Conservation (phyloP, 805 yeast species). For the Candida yuanshanica region DNA sequence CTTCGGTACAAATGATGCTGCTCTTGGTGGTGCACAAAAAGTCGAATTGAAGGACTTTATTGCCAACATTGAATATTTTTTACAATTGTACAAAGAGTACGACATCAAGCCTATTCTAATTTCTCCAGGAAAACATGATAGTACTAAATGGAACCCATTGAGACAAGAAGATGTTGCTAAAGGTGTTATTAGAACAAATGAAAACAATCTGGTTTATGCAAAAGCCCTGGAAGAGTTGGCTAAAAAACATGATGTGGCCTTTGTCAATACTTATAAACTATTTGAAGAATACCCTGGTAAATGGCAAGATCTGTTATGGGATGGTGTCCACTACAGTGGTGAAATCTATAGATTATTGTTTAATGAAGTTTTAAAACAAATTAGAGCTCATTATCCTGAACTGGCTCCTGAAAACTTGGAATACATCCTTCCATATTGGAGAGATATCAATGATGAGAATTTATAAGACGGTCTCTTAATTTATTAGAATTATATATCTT, state of each 20-base stretch:
- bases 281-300: slow-evolving; percentile 34
- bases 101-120: slow-evolving; percentile 51
- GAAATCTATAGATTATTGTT: slow-evolving; percentile 46
- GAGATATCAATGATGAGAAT: slow-evolving; percentile 24
- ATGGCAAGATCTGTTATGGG: slow-evolving; percentile 38
- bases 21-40: slow-evolving; percentile 36
- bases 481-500: slow-evolving; percentile 12
- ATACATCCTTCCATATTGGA: slow-evolving; percentile 36
- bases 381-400: slow-evolving; percentile 43
- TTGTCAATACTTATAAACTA: slow-evolving; percentile 46
- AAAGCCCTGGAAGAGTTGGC: slow-evolving; percentile 46
- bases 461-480: slow-evolving; percentile 1
- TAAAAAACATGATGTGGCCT: slow-evolving; percentile 42
- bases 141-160: slow-evolving; percentile 32
- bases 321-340: slow-evolving; percentile 59
- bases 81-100: slow-evolving; percentile 32
- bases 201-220: slow-evolving; percentile 42
- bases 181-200: slow-evolving; percentile 42
- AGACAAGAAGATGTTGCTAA: slow-evolving; percentile 28
- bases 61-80: slow-evolving; percentile 41
- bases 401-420: slow-evolving; percentile 36
- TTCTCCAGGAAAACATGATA: slow-evolving; percentile 57
- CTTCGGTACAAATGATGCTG: slow-evolving; percentile 79
- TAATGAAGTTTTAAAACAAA: slow-evolving; percentile 35
- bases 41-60: slow-evolving; percentile 48